Base-by-base conservation (phyloP, 306 rosid species). In the Castanea sativa region DNA sequence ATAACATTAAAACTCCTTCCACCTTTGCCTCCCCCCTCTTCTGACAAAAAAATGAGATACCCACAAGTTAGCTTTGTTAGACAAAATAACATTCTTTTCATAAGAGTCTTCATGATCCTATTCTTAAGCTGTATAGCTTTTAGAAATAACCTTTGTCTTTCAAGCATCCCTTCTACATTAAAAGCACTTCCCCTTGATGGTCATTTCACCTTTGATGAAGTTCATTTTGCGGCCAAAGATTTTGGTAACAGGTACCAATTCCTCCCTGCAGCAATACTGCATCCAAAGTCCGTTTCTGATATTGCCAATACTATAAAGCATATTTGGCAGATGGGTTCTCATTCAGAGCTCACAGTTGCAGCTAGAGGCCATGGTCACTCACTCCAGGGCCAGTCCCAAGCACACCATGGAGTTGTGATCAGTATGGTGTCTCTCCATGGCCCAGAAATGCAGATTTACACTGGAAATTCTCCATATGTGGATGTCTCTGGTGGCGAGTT, bases 321-420 rank as follows among this genome's bases (percentile, higher is more conserved):
- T 88, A 68, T 96, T n/a, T 91, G 93, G 93, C 69, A 83, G 49
- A 89, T 87, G 92, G 99, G 94, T 49, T 90, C 91, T 25, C 76
- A 72, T n/a, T 91, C 99, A 1, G 89, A 90, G 43, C 94, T 93
- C 56, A 93, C 91, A 11, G 89, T 93, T 72, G 98, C 96, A 25
- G 98, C 98, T 5, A 82, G 98, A 88, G 99, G 99, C 73, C 99
- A 96, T 69, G 99, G 98, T 14, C 99, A 96, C 92, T 93, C 99
- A 18, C 93, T 96, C 74, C 92, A 83, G 15, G 99, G 99, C 53
- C 98, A 96, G 80, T 81, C 99, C 41, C 98, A 96, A 80, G 83
- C 96, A 74, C 92, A 85, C 73, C 79, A 79, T 58, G 99, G 99
- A 83, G 75, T 96, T 68, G 97, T 96, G 73, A 85, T 96, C 82